Conservation (phyloP, 176 grass and related monocot genomes). For the Tuctoria greenei region DNA sequence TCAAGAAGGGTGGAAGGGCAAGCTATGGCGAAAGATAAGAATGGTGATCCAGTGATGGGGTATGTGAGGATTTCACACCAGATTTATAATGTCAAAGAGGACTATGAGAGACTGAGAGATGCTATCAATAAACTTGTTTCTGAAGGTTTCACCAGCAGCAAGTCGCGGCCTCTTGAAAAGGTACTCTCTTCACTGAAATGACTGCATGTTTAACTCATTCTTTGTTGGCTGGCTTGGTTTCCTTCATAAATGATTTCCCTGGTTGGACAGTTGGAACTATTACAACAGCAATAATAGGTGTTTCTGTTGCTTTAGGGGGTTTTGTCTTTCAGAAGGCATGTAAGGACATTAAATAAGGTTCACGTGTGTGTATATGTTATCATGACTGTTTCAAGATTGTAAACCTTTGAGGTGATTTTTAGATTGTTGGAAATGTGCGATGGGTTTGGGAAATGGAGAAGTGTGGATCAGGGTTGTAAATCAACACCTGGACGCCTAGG, state of each 20-base stretch:
- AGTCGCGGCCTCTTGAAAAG: constrained; percentile 52
- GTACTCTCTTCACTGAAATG: constrained; percentile 26
- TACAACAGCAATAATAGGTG: background rate
- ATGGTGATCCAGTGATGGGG: constrained; percentile 49
- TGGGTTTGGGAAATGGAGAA: no score
- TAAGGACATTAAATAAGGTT: no score
- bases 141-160: constrained; percentile 77
- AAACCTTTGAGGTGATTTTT: no score
- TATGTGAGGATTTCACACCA: constrained; percentile 90
- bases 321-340: no score
- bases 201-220: no score
- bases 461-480: no score
- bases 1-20: constrained; percentile 50
- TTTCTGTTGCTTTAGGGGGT: constrained; percentile 1
- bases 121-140: constrained; percentile 79
- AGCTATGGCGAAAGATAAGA: constrained; percentile 38
- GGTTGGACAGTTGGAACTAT: background rate
- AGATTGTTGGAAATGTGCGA: no score
- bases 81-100: constrained; percentile 85
- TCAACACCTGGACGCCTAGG: no score
- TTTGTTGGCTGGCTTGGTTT: no score
- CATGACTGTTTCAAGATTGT: no score
- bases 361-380: no score
- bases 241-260: background rate
- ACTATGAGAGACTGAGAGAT: constrained; percentile 75